Conservation (phyloP, 257 asterid species). For the Asclepias syriaca region DNA sequence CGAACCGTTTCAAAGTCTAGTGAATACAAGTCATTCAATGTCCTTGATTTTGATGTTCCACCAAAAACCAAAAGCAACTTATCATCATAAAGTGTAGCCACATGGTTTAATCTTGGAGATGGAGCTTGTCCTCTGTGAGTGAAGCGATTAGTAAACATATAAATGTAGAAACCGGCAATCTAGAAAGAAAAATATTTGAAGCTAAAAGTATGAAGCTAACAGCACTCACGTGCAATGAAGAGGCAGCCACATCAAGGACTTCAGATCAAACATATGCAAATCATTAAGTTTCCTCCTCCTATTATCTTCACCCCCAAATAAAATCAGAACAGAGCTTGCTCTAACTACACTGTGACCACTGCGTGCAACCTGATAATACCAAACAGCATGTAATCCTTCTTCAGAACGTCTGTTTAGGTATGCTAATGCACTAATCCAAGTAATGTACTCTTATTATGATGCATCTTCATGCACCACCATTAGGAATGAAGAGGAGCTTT, state of each 20-base stretch:
- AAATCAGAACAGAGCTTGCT: slow-evolving; percentile 70
- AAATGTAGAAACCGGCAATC: neutral
- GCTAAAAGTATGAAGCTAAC: slow-evolving; percentile 2
- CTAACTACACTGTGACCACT: slow-evolving; percentile 92
- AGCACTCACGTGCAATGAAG: slow-evolving; percentile 95
- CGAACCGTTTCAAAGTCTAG: slow-evolving; percentile 94
- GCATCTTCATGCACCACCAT: neutral
- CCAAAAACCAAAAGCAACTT: slow-evolving; percentile 79
- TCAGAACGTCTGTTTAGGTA: neutral
- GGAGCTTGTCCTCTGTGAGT: slow-evolving; percentile 82
- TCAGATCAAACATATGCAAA: slow-evolving; percentile 93
- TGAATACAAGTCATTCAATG: slow-evolving; percentile 86
- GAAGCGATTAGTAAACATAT: slow-evolving; percentile 1
- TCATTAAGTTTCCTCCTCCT: slow-evolving; percentile 85
- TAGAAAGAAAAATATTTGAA: neutral
- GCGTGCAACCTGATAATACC: slow-evolving; percentile 69
- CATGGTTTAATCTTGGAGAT: slow-evolving; percentile 82
- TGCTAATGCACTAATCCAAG: neutral
- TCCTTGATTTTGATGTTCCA: slow-evolving; percentile 79
- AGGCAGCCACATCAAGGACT: slow-evolving; percentile 96
- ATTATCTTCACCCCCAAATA: slow-evolving; percentile 93
- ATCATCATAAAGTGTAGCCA: slow-evolving; percentile 88
- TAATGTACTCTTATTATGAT: neutral
- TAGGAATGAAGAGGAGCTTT: neutral
- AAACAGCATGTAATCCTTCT: neutral